A percentile compares a stretch with the other conserved stretches of the same genome.
Conservation (phyloP, 2,329 filamentous ascomycete species). For the Acarospora socialis region DNA sequence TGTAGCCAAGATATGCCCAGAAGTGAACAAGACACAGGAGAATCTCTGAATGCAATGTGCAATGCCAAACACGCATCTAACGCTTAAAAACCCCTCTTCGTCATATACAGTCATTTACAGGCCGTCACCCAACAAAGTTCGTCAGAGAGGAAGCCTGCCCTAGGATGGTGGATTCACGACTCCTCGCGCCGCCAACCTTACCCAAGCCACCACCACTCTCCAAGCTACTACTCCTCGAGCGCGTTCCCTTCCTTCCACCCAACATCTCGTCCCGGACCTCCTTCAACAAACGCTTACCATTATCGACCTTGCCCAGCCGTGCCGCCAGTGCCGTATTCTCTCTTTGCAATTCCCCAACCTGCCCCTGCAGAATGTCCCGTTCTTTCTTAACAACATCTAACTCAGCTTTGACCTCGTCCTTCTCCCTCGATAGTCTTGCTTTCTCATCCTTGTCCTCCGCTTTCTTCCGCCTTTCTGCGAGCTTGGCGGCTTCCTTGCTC, state of each 20-base stretch:
- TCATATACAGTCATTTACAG: no score
- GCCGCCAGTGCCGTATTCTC: conserved; percentile 41
- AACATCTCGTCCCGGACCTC: conserved; percentile 7
- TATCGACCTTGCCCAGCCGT: conserved; percentile 27
- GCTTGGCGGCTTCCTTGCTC: conserved; percentile 26
- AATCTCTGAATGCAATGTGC: no score
- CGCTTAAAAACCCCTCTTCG: no score
- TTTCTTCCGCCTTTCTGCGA: conserved; percentile 20
- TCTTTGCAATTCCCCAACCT: conserved; percentile 38
- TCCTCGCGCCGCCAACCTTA: no score
- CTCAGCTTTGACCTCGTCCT: conserved; percentile 34
- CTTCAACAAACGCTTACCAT: conserved; percentile 22
- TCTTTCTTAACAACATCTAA: conserved; percentile 34
- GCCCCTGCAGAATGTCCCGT: conserved; percentile 32
- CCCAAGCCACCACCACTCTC: no score
- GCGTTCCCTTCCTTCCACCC: conserved; percentile 5
- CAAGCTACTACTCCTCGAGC: conserved; percentile 8
- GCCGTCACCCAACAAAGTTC: no score
- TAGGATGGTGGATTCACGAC: no score
- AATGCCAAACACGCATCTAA: no score
- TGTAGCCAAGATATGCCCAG: no score
- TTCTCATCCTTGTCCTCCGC: conserved; percentile 30
- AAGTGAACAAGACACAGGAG: no score
- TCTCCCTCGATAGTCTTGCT: conserved; percentile 25
- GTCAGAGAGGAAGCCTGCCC: no score